Conservation (phyloP, 306 rosid genomes). For the Prinsepia uniflora region DNA sequence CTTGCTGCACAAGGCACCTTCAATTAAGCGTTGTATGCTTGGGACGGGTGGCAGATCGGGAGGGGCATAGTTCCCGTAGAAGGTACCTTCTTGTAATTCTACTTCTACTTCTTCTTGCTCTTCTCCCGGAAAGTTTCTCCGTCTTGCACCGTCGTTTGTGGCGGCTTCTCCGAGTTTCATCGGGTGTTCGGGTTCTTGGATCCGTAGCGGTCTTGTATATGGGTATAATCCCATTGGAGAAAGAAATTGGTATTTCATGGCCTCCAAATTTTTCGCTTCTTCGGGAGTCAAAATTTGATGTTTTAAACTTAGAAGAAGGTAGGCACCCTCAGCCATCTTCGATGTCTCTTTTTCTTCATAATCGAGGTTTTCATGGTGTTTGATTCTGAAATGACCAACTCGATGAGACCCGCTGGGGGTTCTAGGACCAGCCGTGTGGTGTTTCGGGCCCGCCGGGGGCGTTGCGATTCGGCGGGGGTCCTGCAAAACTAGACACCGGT, state of each 20-base stretch:
- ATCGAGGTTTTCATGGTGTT: neutral
- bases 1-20: neutral
- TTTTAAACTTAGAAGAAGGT: neutral
- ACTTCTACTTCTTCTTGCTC: neutral
- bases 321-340: neutral
- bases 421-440: too few species aligned
- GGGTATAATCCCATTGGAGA: neutral
- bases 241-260: neutral
- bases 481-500: too few species aligned
- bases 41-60: conserved; percentile 11
- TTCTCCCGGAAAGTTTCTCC: neutral
- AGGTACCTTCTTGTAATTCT: neutral
- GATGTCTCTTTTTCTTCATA: neutral
- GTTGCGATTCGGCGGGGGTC: too few species aligned
- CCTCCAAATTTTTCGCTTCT: neutral
- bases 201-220: neutral
- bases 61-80: neutral
- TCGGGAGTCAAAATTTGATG: neutral
- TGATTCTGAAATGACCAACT: too few species aligned
- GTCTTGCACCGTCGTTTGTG: neutral
- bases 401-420: too few species aligned
- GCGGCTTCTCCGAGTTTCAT: neutral
- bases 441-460: too few species aligned
- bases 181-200: neutral
- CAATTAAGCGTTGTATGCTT: neutral